Conservation (phyloP, 202 grass and related monocot species). For the Schoenoplectus triqueter region DNA sequence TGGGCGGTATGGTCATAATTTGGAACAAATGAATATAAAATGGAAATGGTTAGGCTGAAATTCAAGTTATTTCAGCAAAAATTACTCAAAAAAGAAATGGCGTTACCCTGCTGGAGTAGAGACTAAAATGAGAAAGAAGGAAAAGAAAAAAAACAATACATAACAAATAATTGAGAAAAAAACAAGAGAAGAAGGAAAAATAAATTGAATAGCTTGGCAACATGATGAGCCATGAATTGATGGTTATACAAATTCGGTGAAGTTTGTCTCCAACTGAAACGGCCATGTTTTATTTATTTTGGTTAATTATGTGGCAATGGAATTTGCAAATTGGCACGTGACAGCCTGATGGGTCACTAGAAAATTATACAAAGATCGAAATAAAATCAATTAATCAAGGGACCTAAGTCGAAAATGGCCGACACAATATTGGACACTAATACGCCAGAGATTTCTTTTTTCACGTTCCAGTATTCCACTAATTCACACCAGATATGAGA, state of each 20-base stretch:
- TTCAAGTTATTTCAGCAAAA: no score
- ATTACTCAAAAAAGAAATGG: no score
- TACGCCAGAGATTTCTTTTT: constrained; percentile 22
- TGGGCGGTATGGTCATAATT: no score
- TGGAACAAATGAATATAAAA: no score
- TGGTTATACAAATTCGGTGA: neutral
- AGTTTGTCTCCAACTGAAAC: neutral
- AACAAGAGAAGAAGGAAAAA: neutral
- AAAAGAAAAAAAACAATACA: no score
- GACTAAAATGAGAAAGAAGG: no score
- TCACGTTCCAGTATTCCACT: constrained; percentile 9
- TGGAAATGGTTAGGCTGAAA: no score
- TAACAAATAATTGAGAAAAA: no score
- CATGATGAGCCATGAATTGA: neutral
- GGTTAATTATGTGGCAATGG: neutral
- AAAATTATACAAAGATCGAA: neutral
- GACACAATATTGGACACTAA: constrained; percentile 35
- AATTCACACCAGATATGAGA: neutral
- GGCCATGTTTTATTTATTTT: neutral
- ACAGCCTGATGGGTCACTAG: neutral
- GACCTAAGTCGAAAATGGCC: neutral
- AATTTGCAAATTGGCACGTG: constrained; percentile 15
- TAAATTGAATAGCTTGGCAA: neutral
- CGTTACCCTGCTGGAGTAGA: no score
- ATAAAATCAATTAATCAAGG: neutral